Evolutionary conservation across 2,329 filamentous ascomycete genomes (phyloP), one percentile per base, ranked within the genome.

Genomic region (Lachnellula subtilissima): DNA sequence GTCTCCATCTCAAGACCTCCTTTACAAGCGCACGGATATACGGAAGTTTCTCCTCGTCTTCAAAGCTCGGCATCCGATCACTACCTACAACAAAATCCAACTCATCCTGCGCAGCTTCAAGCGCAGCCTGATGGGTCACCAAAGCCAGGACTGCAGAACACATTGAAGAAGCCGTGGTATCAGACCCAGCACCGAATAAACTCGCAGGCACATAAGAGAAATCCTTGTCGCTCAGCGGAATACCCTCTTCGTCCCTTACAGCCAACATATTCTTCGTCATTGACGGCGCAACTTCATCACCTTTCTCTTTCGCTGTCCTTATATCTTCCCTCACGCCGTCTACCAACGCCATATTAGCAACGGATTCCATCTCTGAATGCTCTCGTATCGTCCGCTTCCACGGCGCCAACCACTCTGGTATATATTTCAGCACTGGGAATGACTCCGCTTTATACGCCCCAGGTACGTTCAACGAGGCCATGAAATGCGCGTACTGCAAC

Each of bases 401-500:
- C 23, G 63, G 52, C 45, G 67, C 70, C 43, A 73, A 35, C 23
- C 56, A 64, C 5, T 59, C 61, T 1, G 72, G 72, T 2, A 73
- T 43, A 28, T 61, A 56, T 37, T 64, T 66, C 14, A 73, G 53
- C 46, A 70, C 54, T 7, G 69, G 67, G 49, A 73, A 68, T 6
- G 65, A 65, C 53, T 74, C 71, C 1, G 71, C 71, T 25, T 68
- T 53, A 59, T 72, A 76, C 43, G 69, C 66, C 3, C 74, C 74
- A 9, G 72, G 72, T 6, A 68, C 68, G 5, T 79, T 79, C 25
- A 79, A 65, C 1, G 71, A 73, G 17, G 76, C 74, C 50, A 74
- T 70, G 57, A 76, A 76, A 11, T 78, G 75, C 71, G 80, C 77
- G 62, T 77, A 75, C 35, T 72, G 67, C 62, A 80, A 75, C 7